These are phyloP conservation scores for Fusarium dlaminii DNA, from an alignment of 2,329 filamentous ascomycete species.

Conservation along the genomic window DNA sequence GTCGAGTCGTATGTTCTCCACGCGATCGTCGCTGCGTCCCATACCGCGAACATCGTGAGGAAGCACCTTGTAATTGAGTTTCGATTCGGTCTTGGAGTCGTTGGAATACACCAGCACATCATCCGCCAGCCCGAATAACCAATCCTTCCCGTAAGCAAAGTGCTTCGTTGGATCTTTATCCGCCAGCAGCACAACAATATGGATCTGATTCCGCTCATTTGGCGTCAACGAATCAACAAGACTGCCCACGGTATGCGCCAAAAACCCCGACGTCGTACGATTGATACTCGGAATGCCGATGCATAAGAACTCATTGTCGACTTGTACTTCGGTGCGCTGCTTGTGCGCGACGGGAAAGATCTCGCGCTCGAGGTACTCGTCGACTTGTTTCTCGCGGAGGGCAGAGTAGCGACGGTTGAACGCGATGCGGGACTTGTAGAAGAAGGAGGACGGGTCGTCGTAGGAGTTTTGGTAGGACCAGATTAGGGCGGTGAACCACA, in stretches of 20 bases:
- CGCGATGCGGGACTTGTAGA: slow-evolving; percentile 44
- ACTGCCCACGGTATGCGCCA: slow-evolving; percentile 44
- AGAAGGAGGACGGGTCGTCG: slow-evolving; percentile 49
- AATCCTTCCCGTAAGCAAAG: slow-evolving; percentile 45
- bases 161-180: slow-evolving; percentile 46
- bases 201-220: slow-evolving; percentile 45
- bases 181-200: slow-evolving; percentile 49
- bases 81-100: neutral
- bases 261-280: slow-evolving; percentile 44
- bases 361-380: slow-evolving; percentile 33
- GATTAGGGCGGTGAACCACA: slow-evolving; percentile 42
- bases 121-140: slow-evolving; percentile 47
- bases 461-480: slow-evolving; percentile 46
- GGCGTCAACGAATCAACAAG: slow-evolving; percentile 46
- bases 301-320: slow-evolving; percentile 38
- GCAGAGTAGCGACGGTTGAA: slow-evolving; percentile 43
- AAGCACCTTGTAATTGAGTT: slow-evolving; percentile 22
- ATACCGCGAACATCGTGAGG: slow-evolving; percentile 37
- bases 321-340: slow-evolving; percentile 9
- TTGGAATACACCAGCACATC: slow-evolving; percentile 47
- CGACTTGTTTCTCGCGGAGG: slow-evolving; percentile 40
- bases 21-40: slow-evolving; percentile 41
- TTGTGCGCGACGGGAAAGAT: slow-evolving; percentile 17
- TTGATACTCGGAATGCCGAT: slow-evolving; percentile 50
- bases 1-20: slow-evolving; percentile 49